Percentiles rank a stretch among this genome's conserved stretches.
These are phyloP conservation scores for Larix sibirica DNA, from an alignment of 83 land plant genomes.

Conservation along the genomic window DNA sequence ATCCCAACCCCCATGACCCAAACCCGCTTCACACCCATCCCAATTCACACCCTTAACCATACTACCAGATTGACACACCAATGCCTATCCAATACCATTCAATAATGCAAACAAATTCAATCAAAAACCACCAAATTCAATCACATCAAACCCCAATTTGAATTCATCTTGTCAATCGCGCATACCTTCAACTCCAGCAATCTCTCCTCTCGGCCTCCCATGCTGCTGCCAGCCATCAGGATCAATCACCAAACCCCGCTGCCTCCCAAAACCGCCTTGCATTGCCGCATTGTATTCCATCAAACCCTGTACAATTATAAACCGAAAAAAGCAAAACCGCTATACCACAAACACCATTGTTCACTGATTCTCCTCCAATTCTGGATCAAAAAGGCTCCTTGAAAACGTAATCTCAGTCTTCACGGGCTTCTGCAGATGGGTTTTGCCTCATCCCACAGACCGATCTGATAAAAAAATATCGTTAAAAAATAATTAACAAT, in stretches of 20 bases:
- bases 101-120: background rate
- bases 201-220: background rate
- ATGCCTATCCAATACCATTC: background rate
- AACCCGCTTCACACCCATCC: background rate
- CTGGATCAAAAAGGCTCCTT: too few relatives aligned
- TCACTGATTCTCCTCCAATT: too few relatives aligned
- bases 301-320: too few relatives aligned
- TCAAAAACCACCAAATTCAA: background rate
- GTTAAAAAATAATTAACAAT: too few relatives aligned
- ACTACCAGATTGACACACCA: background rate
- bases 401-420: too few relatives aligned
- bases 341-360: too few relatives aligned
- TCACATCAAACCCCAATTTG: background rate
- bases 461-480: too few relatives aligned
- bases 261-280: background rate
- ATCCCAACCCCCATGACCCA: background rate
- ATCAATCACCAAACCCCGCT: slow-evolving; percentile 10
- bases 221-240: slow-evolving; percentile 17
- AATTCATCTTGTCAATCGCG: background rate
- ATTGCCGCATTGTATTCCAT: slow-evolving; percentile 18
- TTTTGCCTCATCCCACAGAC: too few relatives aligned
- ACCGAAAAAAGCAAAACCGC: too few relatives aligned
- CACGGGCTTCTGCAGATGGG: too few relatives aligned
- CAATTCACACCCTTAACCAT: background rate
- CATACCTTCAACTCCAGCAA: slow-evolving; percentile 11